A percentile compares a stretch with the other conserved stretches of the same genome.
Conservation (phyloP, 306 rosid species). For the Dryas drummondii region DNA sequence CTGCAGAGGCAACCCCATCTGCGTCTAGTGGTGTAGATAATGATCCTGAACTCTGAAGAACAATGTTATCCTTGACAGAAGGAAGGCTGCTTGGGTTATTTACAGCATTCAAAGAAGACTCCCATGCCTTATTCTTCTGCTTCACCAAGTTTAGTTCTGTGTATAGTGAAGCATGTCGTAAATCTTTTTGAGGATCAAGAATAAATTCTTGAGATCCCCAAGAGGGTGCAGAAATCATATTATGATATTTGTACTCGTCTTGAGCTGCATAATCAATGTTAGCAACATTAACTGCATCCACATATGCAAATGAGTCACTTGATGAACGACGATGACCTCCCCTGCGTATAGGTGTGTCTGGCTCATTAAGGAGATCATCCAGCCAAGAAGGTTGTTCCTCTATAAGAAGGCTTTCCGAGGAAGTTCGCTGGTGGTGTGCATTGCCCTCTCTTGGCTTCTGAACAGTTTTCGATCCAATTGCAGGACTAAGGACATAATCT, state of each 20-base stretch:
- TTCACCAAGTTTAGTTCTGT: constrained; percentile 56
- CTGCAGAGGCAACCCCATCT: constrained; percentile 54
- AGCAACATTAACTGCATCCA: constrained; percentile 53
- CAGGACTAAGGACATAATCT: constrained; percentile 63
- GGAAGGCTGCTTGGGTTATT: constrained; percentile 47
- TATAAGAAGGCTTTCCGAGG: constrained; percentile 80
- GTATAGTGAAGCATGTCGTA: constrained; percentile 57
- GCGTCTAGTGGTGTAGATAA: constrained; percentile 60
- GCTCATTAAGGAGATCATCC: constrained; percentile 98
- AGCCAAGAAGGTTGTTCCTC: constrained; percentile 99
- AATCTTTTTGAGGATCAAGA: constrained; percentile 63
- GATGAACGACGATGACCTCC: constrained; percentile 98
- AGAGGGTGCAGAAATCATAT: constrained; percentile 49
- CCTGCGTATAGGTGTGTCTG: constrained; percentile 89
- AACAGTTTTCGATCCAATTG: constrained; percentile 54
- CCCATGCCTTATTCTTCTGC: constrained; percentile 79
- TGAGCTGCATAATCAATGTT: constrained; percentile 51
- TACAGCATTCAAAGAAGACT: constrained; percentile 49
- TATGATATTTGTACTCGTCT: constrained; percentile 61
- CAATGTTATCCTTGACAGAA: constrained; percentile 53
- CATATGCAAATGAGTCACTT: constrained; percentile 93
- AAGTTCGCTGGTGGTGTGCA: constrained; percentile 79
- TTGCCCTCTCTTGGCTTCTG: constrained; percentile 80
- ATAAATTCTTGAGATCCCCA: constrained; percentile 76
- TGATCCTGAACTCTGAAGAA: constrained; percentile 62